Evolutionary conservation across 2,329 filamentous ascomycete genomes (phyloP).

Genomic region (Pseudogymnoascus sp.): DNA sequence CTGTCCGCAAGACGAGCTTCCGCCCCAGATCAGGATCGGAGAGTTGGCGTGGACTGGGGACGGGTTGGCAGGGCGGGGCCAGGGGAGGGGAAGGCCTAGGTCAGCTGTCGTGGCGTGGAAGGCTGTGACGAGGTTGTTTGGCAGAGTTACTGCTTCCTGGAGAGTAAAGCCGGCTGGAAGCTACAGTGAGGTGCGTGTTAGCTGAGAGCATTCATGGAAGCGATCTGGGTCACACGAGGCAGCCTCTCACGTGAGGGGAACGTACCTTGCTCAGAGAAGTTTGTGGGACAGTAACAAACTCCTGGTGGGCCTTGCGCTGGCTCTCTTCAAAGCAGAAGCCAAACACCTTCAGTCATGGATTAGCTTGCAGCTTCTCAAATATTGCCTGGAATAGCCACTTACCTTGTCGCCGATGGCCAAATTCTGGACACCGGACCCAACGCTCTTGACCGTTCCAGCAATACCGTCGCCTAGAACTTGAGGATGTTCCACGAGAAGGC

Average conservation of each 20-base stretch:
- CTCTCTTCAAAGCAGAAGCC: constrained; percentile 41
- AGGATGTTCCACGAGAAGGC: constrained; percentile 43
- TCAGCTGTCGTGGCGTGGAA: constrained; percentile 46
- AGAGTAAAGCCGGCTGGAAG: constrained; percentile 35
- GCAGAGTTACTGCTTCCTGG: constrained; percentile 40
- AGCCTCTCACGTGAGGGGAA: not conserved
- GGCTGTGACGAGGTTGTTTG: constrained; percentile 50
- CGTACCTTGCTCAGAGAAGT: constrained; percentile 38
- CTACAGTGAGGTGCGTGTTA: constrained; percentile 14
- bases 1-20: constrained; percentile 26
- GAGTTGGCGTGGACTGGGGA: constrained; percentile 22
- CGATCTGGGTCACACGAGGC: constrained; percentile 19
- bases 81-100: constrained; percentile 45
- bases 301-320: constrained; percentile 45
- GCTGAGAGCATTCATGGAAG: constrained; percentile 19
- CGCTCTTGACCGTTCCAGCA: constrained; percentile 43
- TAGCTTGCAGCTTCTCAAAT: not conserved
- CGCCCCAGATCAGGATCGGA: constrained; percentile 31
- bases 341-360: constrained; percentile 27
- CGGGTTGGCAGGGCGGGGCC: constrained; percentile 32
- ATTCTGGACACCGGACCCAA: constrained; percentile 35
- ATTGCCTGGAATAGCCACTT: not conserved
- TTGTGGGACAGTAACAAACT: constrained; percentile 43
- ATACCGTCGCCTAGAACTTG: constrained; percentile 42
- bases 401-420: constrained; percentile 47